These are phyloP conservation scores for Leishmania gerbilli DNA, from an alignment of 208 protist species.

Conservation along the genomic window DNA sequence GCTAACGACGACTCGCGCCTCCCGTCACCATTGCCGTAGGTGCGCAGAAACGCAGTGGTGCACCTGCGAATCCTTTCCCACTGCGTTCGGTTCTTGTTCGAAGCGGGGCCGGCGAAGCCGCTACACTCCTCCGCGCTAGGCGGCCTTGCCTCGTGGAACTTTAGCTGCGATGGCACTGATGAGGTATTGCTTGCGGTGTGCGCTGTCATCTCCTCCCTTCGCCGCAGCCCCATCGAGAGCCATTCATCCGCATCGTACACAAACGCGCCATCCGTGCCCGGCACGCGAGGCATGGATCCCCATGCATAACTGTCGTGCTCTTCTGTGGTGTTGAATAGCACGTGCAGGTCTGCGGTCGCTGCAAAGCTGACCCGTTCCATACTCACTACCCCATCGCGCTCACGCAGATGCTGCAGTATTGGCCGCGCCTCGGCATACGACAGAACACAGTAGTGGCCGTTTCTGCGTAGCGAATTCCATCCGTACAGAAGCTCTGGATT, in stretches of 20 bases:
- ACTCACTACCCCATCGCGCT: background rate
- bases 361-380: constrained; percentile 10
- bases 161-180: background rate
- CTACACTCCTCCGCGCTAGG: background rate
- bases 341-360: background rate
- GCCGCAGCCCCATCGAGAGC: constrained; percentile 10
- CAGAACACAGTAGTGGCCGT: constrained; percentile 17
- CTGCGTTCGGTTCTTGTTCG: background rate
- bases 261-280: background rate
- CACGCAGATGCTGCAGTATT: constrained; percentile 5
- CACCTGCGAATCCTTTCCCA: constrained; percentile 11
- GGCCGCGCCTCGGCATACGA: constrained; percentile 22
- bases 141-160: background rate
- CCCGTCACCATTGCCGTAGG: background rate
- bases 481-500: constrained; percentile 18
- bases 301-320: constrained; percentile 4
- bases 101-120: background rate
- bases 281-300: constrained; percentile 1
- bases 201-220: background rate
- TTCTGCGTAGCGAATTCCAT: constrained; percentile 21
- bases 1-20: background rate
- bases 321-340: background rate
- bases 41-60: background rate
- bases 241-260: constrained; percentile 20
- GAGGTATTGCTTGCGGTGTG: background rate